Evolutionary conservation across 2,329 filamentous ascomycete species (phyloP), one percentile per base, ranked within the genome.

Genomic region (Trichoderma brevicompactum): DNA sequence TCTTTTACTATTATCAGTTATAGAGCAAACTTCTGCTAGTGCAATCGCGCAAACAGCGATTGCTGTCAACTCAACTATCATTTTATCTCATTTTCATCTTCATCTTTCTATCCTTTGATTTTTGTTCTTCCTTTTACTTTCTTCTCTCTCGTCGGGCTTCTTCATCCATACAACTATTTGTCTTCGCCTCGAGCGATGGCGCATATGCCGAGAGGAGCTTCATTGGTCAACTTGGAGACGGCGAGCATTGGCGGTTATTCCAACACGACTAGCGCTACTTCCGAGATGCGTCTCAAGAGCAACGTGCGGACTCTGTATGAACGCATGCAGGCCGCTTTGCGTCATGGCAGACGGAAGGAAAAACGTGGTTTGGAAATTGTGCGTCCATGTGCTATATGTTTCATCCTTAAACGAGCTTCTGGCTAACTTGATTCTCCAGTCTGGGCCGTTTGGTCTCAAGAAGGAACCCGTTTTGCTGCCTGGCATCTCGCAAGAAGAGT

Each of bases 401-500:
- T 28, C 13, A 46, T 23, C 5, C 6, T 7, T 43, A 36, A 13
- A 10, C 10, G 7, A 59, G 32, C 19, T n/a, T 52, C 48, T 56
- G 54, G 65, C 75, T 74, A 69, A 76, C 68, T 53, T 50, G 7
- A 1, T 28, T 55, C n/a, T 48, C n/a, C 66, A 87, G 85, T 87
- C 85, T 56, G 81, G 81, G 9, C 86, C 86, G 0, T 88, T 85
- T 75, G 80, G 87, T 73, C 83, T 87, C 71, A 83, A 83, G 72
- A 81, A 81, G 65, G 83, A 86, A 71, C 76, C 79, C n/a, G 77
- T 83, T 46, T 76, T 75, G 49, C 76, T 88, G 13, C 84, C 84
- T 2, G 86, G 85, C 44, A 78, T 87, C 48, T 83, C 82, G 52
- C 80, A 85, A 68, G 83, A 87, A 69, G 85, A 89, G 85, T 87